Percentiles rank a stretch among this genome's conserved stretches.
Conservation (phyloP, 2,329 filamentous ascomycete genomes). For the Colletotrichum camelliae region DNA sequence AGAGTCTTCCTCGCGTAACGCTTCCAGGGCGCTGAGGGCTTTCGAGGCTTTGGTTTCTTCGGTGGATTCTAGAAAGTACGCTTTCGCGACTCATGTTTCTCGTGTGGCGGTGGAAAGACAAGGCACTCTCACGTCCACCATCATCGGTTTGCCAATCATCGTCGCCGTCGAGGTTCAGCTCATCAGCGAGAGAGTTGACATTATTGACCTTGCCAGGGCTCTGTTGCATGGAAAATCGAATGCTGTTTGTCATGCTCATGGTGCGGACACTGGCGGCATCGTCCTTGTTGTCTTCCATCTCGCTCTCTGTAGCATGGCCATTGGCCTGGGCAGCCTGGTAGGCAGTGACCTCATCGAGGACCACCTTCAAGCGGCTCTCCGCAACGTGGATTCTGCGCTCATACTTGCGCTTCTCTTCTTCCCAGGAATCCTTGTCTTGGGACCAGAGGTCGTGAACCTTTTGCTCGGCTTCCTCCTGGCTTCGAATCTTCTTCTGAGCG, state of each 20-base stretch:
- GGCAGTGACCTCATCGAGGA: constrained; percentile 85
- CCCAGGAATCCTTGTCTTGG: constrained; percentile 84
- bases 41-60: constrained; percentile 63
- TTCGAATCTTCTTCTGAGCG: constrained; percentile 77
- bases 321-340: constrained; percentile 63
- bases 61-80: constrained; percentile 53
- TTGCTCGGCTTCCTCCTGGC: constrained; percentile 83
- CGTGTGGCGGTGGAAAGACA: constrained; percentile 57
- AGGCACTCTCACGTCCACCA: constrained; percentile 68
- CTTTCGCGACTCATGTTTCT: constrained; percentile 66
- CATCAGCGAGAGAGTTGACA: constrained; percentile 85
- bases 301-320: constrained; percentile 52
- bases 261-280: constrained; percentile 78
- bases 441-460: constrained; percentile 82
- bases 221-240: constrained; percentile 74
- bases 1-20: constrained; percentile 56
- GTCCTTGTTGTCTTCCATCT: constrained; percentile 68
- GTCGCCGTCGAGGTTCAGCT: constrained; percentile 85
- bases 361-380: constrained; percentile 81
- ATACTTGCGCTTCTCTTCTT: constrained; percentile 79
- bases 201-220: constrained; percentile 58
- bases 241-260: constrained; percentile 74
- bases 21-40: constrained; percentile 62
- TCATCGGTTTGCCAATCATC: constrained; percentile 75
- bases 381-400: constrained; percentile 91